phyloP scores from a whole-genome alignment of 2,329 filamentous ascomycete species.

The Clonostachys solani region DNA sequence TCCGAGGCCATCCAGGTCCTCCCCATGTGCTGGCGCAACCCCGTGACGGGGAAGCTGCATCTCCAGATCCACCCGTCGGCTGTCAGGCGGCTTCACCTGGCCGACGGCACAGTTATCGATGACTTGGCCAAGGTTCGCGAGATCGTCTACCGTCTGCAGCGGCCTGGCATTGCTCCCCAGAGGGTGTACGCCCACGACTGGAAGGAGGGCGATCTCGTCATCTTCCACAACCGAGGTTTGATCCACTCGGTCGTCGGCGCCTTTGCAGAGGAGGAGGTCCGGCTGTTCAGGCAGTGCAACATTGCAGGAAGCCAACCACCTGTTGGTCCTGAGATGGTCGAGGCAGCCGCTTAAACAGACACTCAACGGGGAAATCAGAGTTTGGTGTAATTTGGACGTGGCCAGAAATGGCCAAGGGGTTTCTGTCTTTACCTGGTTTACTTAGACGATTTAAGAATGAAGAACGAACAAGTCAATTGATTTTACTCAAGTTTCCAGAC shows the following conservation, averaged over 20 bases:
- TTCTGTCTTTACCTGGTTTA: no score
- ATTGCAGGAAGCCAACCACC: conserved; percentile 61
- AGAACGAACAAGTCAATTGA: no score
- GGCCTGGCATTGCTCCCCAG: conserved; percentile 65
- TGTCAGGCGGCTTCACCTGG: conserved; percentile 62
- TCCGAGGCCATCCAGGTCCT: conserved; percentile 64
- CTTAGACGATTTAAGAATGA: no score
- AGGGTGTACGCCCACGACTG: conserved; percentile 73
- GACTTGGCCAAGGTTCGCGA: conserved; percentile 63
- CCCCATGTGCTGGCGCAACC: conserved; percentile 76
- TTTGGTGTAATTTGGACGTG: no score
- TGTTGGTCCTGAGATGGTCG: conserved; percentile 32
- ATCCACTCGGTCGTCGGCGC: conserved; percentile 73
- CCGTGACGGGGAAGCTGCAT: conserved; percentile 62
- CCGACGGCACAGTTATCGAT: conserved; percentile 64
- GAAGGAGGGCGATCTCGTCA: conserved; percentile 70
- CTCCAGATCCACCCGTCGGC: conserved; percentile 73
- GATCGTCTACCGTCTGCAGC: conserved; percentile 64
- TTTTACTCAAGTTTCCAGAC: no score
- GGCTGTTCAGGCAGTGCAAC: conserved; percentile 76
- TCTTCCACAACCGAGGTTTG: conserved; percentile 76
- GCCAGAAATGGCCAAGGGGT: no score
- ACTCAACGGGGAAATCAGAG: no score
- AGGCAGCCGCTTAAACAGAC: background rate
- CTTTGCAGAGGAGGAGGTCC: conserved; percentile 68